A percentile compares a stretch with the other conserved stretches of the same genome.
phyloP scores from a whole-genome alignment of 1,139 yeast genomes.

The Blastobotrys buckinghamii region DNA sequence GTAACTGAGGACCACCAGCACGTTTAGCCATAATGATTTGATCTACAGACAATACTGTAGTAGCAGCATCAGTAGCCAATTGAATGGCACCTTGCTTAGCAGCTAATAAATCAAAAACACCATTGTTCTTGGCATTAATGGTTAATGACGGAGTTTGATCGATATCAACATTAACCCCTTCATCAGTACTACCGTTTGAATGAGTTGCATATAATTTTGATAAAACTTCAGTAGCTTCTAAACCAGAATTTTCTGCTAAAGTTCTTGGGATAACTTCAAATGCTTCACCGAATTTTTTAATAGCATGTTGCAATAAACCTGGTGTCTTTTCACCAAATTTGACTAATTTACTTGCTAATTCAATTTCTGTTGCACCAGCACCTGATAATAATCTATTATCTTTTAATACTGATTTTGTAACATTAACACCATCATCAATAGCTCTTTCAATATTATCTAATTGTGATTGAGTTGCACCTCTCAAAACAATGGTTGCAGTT shows the following conservation, averaged over 20 bases:
- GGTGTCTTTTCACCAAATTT: conserved; percentile 91
- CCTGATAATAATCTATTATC: conserved; percentile 83
- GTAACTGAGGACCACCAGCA: conserved; percentile 95
- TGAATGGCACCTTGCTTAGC: conserved; percentile 83
- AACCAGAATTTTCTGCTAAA: conserved; percentile 90
- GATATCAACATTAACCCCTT: conserved; percentile 60
- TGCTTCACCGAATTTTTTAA: conserved; percentile 89
- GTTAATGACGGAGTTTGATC: conserved; percentile 60
- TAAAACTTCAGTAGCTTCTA: conserved; percentile 81
- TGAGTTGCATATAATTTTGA: conserved; percentile 89
- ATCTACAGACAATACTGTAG: conserved; percentile 82
- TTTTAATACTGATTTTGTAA: conserved; percentile 81
- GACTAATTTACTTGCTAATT: conserved; percentile 71
- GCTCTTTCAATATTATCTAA: conserved; percentile 96
- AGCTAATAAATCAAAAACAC: conserved; percentile 72
- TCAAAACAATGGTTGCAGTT: conserved; percentile 85
- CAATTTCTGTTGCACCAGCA: conserved; percentile 96
- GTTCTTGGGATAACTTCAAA: conserved; percentile 92
- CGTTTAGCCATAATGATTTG: conserved; percentile 92
- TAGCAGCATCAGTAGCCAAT: conserved; percentile 94
- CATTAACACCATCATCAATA: conserved; percentile 92
- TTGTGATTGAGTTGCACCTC: conserved; percentile 96
- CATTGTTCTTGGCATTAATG: conserved; percentile 61
- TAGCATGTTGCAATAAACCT: conserved; percentile 87
- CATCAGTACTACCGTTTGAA: conserved; percentile 36